Base-by-base conservation (phyloP, 257 asterid species). In the Solanum tarapatanum region DNA sequence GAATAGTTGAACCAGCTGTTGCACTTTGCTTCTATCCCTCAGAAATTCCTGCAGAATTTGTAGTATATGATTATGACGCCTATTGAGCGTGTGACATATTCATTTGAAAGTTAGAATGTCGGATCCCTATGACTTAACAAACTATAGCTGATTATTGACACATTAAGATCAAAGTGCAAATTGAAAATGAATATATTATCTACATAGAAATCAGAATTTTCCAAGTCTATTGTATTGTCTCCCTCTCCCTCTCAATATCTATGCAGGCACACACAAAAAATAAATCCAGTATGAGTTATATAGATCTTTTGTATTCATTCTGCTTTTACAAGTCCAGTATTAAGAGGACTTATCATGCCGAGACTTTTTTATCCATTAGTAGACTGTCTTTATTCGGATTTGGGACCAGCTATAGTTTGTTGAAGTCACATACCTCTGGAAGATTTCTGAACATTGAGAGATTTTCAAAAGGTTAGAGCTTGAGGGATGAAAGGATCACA, bases 21-120 rank as follows among this genome's bases (percentile, higher is more conserved):
- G 89, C 90, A 93, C 98, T 90, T 95, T 94, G 89, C 94, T 93
- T 91, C 95, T 91, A 90, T 93, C 98, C 90, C 97, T 93, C 90
- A 94, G 88, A 86, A 91, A 93, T 86, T 95, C 96, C 98, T 97
- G 94, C 84, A 91, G 36, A 84, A 86, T 86, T 73, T 36, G 83
- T 70, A 66, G 23, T 72, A 82, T 66, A 70, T 85, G 84, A 84
- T 6, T 41, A 66, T 48, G 12, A 28, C 16, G 5, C 6, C 68
- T 80, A 80, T 45, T 80, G 28, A 80, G 68, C 5, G 4, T 5
- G 85, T 45, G 28, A 26, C 60, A 16, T 77, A 41, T 45, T 41
- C 37, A 7, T 79, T 73, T 35, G 48, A 35, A 35, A 73, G 45
- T 73, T 73, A 1, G 12, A 19, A 9, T 73, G 3, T 35, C 3